Evolutionary conservation across 306 rosid species (phyloP).

Genomic region (Ormosia emarginata): DNA sequence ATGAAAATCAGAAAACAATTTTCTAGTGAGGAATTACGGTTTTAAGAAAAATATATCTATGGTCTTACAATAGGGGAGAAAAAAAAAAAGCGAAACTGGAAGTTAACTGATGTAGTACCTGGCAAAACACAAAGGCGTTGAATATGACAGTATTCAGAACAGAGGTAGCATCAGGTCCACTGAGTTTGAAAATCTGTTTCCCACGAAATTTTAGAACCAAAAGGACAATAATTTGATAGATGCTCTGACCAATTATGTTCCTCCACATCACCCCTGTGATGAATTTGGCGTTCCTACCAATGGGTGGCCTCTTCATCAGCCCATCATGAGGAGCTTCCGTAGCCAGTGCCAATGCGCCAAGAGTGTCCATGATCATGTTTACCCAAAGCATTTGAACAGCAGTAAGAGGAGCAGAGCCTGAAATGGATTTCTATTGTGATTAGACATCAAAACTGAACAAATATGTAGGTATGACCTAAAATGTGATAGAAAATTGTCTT

Average conservation of each 20-base stretch:
- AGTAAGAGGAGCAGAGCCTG: constrained; percentile 86
- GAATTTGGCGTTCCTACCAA: constrained; percentile 58
- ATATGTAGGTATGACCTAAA: not conserved
- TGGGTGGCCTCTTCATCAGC: constrained; percentile 73
- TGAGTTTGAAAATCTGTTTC: constrained; percentile 42
- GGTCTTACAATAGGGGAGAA: not conserved
- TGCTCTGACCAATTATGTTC: constrained; percentile 82
- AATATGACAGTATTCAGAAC: constrained; percentile 67
- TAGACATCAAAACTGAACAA: not conserved
- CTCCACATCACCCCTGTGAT: constrained; percentile 80
- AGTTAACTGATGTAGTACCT: constrained; percentile 44
- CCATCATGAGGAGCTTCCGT: constrained; percentile 87
- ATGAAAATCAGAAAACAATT: not conserved
- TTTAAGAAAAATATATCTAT: not conserved
- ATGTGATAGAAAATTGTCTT: not conserved
- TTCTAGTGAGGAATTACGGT: not conserved
- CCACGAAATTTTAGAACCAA: constrained; percentile 60
- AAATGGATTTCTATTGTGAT: not conserved
- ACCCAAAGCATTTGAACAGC: constrained; percentile 99
- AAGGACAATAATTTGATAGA: constrained; percentile 69
- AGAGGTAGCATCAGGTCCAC: constrained; percentile 43
- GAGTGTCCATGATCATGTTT: constrained; percentile 94
- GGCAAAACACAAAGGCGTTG: constrained; percentile 90
- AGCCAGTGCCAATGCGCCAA: constrained; percentile 89
- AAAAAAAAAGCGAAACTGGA: not conserved